These are phyloP conservation scores for Pleurotus tuber-regium DNA, from an alignment of 768 basidiomycete species.

Conservation along the genomic window DNA sequence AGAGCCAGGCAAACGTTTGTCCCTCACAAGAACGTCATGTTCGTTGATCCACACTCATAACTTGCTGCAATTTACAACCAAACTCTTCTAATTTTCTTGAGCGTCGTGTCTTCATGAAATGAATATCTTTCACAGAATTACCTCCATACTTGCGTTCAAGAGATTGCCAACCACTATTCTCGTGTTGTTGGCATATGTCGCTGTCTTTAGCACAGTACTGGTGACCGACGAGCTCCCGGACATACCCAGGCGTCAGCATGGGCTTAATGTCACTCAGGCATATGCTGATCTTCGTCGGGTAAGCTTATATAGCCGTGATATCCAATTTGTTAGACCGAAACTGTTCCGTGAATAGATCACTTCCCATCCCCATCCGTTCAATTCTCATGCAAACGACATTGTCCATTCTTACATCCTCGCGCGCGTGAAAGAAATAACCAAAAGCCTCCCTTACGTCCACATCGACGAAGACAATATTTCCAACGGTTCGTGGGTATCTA, in stretches of 20 bases:
- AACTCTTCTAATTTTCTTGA: background rate
- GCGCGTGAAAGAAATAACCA: conserved; percentile 47
- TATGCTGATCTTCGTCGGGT: conserved; percentile 59
- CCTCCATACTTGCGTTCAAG: conserved; percentile 28
- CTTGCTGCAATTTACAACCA: background rate
- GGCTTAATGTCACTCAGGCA: conserved; percentile 42
- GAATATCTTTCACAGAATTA: conserved; percentile 15
- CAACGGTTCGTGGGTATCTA: conserved; percentile 40
- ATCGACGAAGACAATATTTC: conserved; percentile 49
- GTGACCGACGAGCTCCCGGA: conserved; percentile 46
- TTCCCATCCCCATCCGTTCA: conserved; percentile 70
- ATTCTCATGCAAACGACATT: conserved; percentile 72
- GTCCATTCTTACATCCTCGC: conserved; percentile 59
- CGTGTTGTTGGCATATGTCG: conserved; percentile 43
- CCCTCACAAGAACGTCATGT: conserved; percentile 1
- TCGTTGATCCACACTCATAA: background rate
- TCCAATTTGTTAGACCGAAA: conserved; percentile 15
- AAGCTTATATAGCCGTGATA: conserved; percentile 15
- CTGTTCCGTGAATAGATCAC: conserved; percentile 43
- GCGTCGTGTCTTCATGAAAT: conserved; percentile 8
- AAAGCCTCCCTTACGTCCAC: conserved; percentile 42
- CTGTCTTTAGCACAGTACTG: conserved; percentile 44
- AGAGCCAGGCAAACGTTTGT: too few relatives aligned
- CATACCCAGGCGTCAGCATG: conserved; percentile 42
- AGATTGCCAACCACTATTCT: conserved; percentile 44